Conservation (phyloP, 2,329 filamentous ascomycete species). For the Nothopassalora personata region DNA sequence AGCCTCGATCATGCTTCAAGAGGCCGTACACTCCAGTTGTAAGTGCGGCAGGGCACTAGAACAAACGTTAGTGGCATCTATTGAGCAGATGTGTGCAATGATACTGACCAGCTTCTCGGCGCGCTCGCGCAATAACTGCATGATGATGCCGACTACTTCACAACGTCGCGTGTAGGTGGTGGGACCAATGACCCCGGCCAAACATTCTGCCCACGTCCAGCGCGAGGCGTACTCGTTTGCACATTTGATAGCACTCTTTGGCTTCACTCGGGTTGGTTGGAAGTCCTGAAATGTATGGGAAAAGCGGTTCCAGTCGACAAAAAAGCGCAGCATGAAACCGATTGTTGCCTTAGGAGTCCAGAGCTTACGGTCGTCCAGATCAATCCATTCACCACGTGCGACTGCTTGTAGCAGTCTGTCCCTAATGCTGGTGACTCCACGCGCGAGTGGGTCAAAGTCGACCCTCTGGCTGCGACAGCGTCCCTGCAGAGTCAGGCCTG, state of each 20-base stretch:
- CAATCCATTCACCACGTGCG: background rate
- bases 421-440: background rate
- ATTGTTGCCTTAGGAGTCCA: background rate
- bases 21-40: background rate
- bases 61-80: background rate
- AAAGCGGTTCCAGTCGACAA: background rate
- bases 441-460: background rate
- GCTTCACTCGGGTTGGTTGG: background rate
- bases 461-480: background rate
- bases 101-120: background rate
- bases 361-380: background rate
- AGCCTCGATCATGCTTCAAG: background rate
- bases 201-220: background rate
- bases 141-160: background rate
- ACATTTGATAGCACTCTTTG: background rate
- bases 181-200: background rate
- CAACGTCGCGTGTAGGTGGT: background rate
- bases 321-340: background rate
- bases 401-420: background rate
- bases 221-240: background rate
- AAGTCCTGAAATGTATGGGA: background rate
- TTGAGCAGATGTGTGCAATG: too few relatives aligned
- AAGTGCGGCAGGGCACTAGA: background rate
- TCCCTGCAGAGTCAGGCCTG: background rate
- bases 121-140: background rate